Evolutionary conservation across 345 rosid genomes (phyloP), one percentile per base, ranked within the genome.

Genomic region (Corymbia maculata): DNA sequence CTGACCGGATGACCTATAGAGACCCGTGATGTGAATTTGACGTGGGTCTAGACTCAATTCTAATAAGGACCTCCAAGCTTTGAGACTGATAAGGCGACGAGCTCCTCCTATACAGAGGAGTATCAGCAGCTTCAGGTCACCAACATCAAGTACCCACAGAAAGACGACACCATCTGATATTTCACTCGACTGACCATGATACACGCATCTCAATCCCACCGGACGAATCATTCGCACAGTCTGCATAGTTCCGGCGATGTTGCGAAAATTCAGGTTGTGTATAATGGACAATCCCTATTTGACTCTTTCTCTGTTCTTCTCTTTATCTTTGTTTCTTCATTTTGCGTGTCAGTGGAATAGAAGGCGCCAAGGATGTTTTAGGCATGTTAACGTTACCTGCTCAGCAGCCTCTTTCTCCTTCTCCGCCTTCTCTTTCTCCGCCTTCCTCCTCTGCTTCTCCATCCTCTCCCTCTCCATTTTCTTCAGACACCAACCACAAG

Each of bases 401-500:
- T 90, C 94, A 61, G 92, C 90, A 87, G 89, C 90, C 88, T 91
- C 93, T 88, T 94, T 95, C 89, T 94, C 95, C 68, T 86, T 93
- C 86, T 88, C 93, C 5, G 91, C 87, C 94, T 92, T 95, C 24
- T 92, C 95, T 88, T 94, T 93, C 89, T 92, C 95, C 21, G 94
- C 94, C 90, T 94, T 95, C 91, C 79, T 84, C 90, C 90, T 94
- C 96, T 86, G 89, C 89, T 89, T 96, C 93, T 96, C 98, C 87
- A 88, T 15, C 93, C 87, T 93, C 93, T 97, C 97, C 93, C 90
- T 94, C 97, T 95, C 98, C 99, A 94, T 94, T 96, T 95, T 97
- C 99, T 97, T 53, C 90, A 90, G 11, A 87, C 82, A 79, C 22
- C 45, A 87, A 90, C 61, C 28, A 61, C 30, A 12, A 5, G n/a